These are phyloP conservation scores for Naganishia friedmannii DNA, from an alignment of 768 basidiomycete genomes.

Conservation along the genomic window DNA sequence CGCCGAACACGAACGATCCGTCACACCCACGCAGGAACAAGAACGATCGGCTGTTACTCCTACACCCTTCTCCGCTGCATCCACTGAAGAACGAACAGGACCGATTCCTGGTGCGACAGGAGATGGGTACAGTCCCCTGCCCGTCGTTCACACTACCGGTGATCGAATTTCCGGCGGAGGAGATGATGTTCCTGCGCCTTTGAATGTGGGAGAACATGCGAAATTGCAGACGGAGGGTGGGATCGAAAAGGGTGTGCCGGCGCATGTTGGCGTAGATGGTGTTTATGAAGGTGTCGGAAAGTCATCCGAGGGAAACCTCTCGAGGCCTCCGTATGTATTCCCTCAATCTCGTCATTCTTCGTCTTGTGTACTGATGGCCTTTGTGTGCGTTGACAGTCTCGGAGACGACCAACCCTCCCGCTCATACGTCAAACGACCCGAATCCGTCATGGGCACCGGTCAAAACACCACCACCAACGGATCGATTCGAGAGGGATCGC, in stretches of 20 bases:
- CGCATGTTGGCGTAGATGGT: background rate
- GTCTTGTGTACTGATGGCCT: background rate
- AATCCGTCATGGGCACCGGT: slow-evolving; percentile 2
- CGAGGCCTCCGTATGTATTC: slow-evolving; percentile 4
- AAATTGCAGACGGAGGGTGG: background rate
- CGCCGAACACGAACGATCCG: background rate
- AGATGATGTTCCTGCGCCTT: background rate
- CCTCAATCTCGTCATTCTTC: background rate
- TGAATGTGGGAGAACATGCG: background rate
- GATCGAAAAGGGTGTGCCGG: slow-evolving; percentile 21
- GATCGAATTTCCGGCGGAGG: background rate
- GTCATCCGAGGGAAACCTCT: background rate
- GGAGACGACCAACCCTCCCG: slow-evolving; percentile 30
- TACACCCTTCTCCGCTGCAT: background rate
- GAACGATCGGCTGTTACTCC: slow-evolving; percentile 22
- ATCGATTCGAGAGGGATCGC: slow-evolving; percentile 8
- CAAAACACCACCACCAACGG: slow-evolving; percentile 3
- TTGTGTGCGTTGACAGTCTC: background rate
- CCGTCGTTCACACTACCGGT: background rate
- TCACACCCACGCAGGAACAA: background rate
- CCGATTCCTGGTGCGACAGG: slow-evolving; percentile 8
- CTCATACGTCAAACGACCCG: slow-evolving; percentile 31
- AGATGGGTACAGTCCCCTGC: background rate
- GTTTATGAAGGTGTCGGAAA: slow-evolving; percentile 18
- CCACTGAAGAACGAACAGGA: slow-evolving; percentile 12